Conservation (phyloP, 2,329 filamentous ascomycete species). For the Paraconiothyrium brasiliense region DNA sequence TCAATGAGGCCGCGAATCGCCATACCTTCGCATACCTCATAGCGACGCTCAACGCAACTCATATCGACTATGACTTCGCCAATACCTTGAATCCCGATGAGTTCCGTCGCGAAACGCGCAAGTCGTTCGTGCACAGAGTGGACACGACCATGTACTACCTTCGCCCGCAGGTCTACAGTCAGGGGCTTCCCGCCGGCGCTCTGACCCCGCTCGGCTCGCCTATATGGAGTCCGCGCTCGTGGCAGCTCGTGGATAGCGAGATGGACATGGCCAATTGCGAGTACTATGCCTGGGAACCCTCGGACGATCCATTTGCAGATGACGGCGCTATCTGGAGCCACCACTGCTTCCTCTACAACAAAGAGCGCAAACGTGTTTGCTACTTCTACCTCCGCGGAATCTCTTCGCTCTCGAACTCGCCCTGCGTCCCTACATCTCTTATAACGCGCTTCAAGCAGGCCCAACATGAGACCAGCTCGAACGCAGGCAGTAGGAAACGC, state of each 20-base stretch:
- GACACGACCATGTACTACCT: slow-evolving; percentile 88
- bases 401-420: slow-evolving; percentile 75
- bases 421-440: slow-evolving; percentile 50
- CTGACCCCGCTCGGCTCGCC: slow-evolving; percentile 62
- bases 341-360: slow-evolving; percentile 99
- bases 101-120: slow-evolving; percentile 84
- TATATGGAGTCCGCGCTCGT: slow-evolving; percentile 89
- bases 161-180: slow-evolving; percentile 66
- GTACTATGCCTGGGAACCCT: slow-evolving; percentile 88
- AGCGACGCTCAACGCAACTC: slow-evolving; percentile 93
- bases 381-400: slow-evolving; percentile 94
- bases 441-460: slow-evolving; percentile 51
- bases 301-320: slow-evolving; percentile 90
- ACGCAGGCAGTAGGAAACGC: slow-evolving; percentile 75
- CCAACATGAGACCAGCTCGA: slow-evolving; percentile 60
- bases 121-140: slow-evolving; percentile 84
- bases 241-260: slow-evolving; percentile 91
- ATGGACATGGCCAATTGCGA: slow-evolving; percentile 91
- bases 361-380: slow-evolving; percentile 86
- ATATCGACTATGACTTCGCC: slow-evolving; percentile 97
- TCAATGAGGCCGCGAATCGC: slow-evolving; percentile 87
- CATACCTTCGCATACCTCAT: slow-evolving; percentile 96
- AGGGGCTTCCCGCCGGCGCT: slow-evolving; percentile 55
- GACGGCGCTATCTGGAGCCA: slow-evolving; percentile 94
- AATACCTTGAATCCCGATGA: slow-evolving; percentile 88